Evolutionary conservation across 495 filamentous ascomycete genomes (phyloP), one percentile per base, ranked within the genome.

Genomic region (Penicillium alfredii): DNA sequence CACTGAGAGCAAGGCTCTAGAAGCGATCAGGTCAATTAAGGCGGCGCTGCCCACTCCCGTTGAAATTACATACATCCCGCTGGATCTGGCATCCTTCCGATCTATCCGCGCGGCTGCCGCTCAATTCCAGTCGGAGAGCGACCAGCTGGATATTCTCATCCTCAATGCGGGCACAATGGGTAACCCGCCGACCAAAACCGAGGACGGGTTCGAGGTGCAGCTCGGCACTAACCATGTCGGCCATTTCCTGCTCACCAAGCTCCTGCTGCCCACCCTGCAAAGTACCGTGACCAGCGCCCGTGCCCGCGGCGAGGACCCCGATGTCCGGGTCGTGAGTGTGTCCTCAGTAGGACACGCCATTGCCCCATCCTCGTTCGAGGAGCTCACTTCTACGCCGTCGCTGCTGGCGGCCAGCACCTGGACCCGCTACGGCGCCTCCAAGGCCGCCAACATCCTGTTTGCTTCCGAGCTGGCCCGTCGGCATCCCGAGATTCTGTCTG

Each of bases 171-270:
- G 80, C n/a, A 72, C 84, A 32, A 80, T 84, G 74, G 76, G 65
- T 0, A 44, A 69, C 8, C 66, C 72, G 2, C 60, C 55, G 9
- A 49, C 40, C 0, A 48, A 56, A 4, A 90, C 81, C 8, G 88
- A 88, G 27, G 86, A 93, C 51, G 84, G 85, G 4, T 93, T 92
- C 68, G 69, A 89, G 13, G 72, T 77, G 0, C 61, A 76, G 21
- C 73, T 86, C 30, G 88, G 88, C 3, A 76, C 76, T 7, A 73
- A 73, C 24, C 73, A 44, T 74, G 77, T 19, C 9, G 61, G 47
- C 46, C 66, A 34, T 58, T 88, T 14, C 76, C 77, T 16, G 57
- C 69, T 49, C 60, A 81, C 36, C 77, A 94, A 63, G 77, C 78
- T 40, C 4, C 61, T 88, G 6, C 60, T 84, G 4, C 77, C 80